A percentile compares a stretch with the other conserved stretches of the same genome.
Conservation (phyloP, 1,284 basidiomycete species). For the Trichosporon inkin region DNA sequence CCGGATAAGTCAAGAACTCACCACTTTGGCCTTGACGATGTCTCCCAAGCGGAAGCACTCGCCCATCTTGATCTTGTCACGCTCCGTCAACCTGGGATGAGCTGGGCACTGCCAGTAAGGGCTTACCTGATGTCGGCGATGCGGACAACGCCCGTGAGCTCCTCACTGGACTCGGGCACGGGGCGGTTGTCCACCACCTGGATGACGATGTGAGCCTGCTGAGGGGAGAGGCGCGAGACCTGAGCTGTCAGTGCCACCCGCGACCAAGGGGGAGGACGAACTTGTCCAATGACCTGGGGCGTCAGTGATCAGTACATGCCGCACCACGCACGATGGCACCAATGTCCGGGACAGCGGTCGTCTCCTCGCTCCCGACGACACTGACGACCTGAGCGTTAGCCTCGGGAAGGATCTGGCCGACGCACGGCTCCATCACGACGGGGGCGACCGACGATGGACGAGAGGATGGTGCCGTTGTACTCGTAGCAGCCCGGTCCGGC, state of each 20-base stretch:
- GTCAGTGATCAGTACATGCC: neutral
- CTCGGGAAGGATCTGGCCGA: slow-evolving; percentile 32
- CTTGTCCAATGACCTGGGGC: slow-evolving; percentile 42
- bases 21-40: slow-evolving; percentile 86
- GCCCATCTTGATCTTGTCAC: slow-evolving; percentile 85
- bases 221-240: slow-evolving; percentile 77
- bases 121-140: slow-evolving; percentile 74
- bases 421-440: slow-evolving; percentile 61
- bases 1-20: slow-evolving; percentile 52
- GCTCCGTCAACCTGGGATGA: slow-evolving; percentile 64
- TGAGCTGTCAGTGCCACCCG: slow-evolving; percentile 50
- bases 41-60: slow-evolving; percentile 96
- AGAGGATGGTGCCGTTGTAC: slow-evolving; percentile 62
- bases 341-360: slow-evolving; percentile 48
- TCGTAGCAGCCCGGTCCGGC: slow-evolving; percentile 68
- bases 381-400: slow-evolving; percentile 32
- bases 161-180: slow-evolving; percentile 72
- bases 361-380: slow-evolving; percentile 46
- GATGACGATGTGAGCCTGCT: slow-evolving; percentile 82
- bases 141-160: slow-evolving; percentile 88
- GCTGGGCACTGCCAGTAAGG: neutral
- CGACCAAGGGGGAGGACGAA: slow-evolving; percentile 19
- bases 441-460: slow-evolving; percentile 67
- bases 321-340: slow-evolving; percentile 40
- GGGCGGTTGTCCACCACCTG: slow-evolving; percentile 87